These are phyloP conservation scores for Aureobasidium sp. DNA, from an alignment of 2,329 filamentous ascomycete species.

Conservation along the genomic window DNA sequence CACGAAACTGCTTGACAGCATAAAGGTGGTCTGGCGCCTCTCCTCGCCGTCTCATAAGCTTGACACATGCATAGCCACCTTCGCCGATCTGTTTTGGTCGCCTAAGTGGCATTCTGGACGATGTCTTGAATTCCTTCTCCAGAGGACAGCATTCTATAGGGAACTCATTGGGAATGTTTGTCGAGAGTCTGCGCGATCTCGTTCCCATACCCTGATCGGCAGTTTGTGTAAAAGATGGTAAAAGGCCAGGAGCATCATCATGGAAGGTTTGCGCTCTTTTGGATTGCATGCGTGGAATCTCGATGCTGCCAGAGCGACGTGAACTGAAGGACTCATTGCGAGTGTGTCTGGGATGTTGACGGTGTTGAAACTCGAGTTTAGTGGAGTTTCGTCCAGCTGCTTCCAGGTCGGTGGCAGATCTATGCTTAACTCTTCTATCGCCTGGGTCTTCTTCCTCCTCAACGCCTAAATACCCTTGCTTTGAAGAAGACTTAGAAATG, in stretches of 20 bases:
- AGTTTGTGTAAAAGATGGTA: neutral
- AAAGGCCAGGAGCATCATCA: neutral
- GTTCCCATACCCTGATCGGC: constrained; percentile 26
- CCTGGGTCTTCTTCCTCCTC: constrained; percentile 1
- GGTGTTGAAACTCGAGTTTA: neutral
- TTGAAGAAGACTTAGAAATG: neutral
- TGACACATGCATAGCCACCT: constrained; percentile 75
- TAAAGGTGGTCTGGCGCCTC: constrained; percentile 48
- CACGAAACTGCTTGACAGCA: constrained; percentile 81
- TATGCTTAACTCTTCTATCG: neutral
- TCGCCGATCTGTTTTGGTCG: constrained; percentile 70
- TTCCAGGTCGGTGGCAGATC: constrained; percentile 8
- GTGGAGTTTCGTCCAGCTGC: neutral
- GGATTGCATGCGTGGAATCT: neutral
- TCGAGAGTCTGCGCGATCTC: constrained; percentile 26
- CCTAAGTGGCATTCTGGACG: constrained; percentile 42
- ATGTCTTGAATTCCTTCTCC: constrained; percentile 23
- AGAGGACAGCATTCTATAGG: constrained; percentile 35
- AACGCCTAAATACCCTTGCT: neutral
- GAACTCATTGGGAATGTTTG: constrained; percentile 21
- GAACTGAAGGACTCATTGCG: constrained; percentile 8
- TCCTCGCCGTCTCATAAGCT: constrained; percentile 57
- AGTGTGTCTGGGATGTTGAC: neutral
- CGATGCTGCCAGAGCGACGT: constrained; percentile 7
- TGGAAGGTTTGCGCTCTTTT: neutral